Percentiles rank a stretch among this genome's conserved stretches.
Evolutionary conservation across 2,329 filamentous ascomycete species (phyloP).

Genomic region (Aspergillaceae sp.): DNA sequence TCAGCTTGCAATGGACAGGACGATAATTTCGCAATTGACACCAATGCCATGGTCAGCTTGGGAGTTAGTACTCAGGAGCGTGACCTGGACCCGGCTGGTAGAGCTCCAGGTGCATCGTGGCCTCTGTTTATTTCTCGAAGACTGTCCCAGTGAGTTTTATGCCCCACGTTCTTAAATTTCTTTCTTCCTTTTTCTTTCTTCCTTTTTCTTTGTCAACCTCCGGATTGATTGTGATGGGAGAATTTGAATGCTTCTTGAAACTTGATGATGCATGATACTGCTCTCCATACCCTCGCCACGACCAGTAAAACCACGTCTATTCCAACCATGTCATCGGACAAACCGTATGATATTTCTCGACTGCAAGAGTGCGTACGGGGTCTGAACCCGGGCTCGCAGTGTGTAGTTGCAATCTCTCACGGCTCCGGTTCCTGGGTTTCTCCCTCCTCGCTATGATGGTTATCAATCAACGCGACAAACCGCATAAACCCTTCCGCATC

Average conservation of each 20-base stretch:
- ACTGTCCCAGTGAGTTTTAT: background rate
- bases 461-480: constrained; percentile 27
- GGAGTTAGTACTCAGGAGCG: background rate
- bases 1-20: background rate
- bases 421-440: background rate
- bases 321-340: no score
- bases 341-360: no score
- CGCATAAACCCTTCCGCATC: constrained; percentile 30
- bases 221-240: no score
- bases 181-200: background rate
- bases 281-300: no score
- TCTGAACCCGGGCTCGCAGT: no score
- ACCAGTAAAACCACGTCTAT: no score
- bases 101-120: background rate
- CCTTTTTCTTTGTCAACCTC: no score
- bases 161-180: background rate
- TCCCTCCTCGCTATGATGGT: constrained; percentile 3
- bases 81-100: background rate
- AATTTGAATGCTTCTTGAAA: no score
- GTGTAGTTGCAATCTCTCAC: background rate
- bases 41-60: background rate
- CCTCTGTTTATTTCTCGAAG: background rate
- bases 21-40: background rate
- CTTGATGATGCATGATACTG: no score
- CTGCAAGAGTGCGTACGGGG: no score